Evolutionary conservation across 208 protist genomes (phyloP).

Genomic region (Leishmania mexicana): DNA sequence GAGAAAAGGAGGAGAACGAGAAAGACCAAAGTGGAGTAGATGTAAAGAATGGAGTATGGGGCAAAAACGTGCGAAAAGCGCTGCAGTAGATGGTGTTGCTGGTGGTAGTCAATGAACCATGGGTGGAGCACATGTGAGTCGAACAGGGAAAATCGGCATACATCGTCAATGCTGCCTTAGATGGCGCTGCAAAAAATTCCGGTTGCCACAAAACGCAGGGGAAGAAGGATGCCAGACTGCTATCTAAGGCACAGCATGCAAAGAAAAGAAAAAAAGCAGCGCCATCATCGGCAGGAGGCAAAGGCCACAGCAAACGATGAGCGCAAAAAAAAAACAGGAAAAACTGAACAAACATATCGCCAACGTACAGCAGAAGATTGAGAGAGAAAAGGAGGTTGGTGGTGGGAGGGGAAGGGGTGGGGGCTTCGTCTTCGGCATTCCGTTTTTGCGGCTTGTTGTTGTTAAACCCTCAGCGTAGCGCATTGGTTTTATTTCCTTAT

Average conservation of each 20-base stretch:
- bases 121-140: background rate
- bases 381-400: background rate
- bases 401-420: too few relatives aligned
- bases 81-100: background rate
- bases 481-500: background rate
- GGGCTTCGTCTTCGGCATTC: background rate
- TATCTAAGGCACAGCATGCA: background rate
- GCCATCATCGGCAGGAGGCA: background rate
- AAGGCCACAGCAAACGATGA: background rate
- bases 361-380: background rate
- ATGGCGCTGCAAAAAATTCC: background rate
- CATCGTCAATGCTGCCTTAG: background rate
- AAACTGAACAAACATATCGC: background rate
- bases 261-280: background rate
- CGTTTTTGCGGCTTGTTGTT: background rate
- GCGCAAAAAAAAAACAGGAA: background rate
- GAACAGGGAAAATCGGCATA: background rate
- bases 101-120: background rate
- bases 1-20: background rate
- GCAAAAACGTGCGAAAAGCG: background rate
- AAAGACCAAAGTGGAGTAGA: background rate
- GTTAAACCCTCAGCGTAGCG: background rate
- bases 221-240: background rate
- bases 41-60: background rate
- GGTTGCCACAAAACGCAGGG: background rate